These are phyloP conservation scores for Garcia nutans DNA, from an alignment of 345 rosid genomes.

Conservation along the genomic window DNA sequence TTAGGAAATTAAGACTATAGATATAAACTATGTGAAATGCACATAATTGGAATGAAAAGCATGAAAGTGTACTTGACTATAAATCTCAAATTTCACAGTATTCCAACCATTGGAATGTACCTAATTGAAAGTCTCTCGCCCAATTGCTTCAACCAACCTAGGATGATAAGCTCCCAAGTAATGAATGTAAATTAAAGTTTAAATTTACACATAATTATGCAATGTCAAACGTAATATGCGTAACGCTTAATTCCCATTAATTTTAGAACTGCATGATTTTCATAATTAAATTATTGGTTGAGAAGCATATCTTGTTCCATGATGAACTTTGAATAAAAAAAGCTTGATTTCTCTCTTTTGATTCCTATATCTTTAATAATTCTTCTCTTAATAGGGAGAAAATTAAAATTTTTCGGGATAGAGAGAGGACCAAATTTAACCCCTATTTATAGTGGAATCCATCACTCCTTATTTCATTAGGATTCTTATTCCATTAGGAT, in stretches of 20 bases:
- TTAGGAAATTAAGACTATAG: too few species aligned
- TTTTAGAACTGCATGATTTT: not conserved
- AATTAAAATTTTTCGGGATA: not conserved
- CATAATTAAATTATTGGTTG: not conserved
- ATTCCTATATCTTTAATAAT: not conserved
- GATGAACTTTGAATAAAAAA: not conserved
- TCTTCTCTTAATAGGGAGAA: not conserved
- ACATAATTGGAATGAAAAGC: too few species aligned
- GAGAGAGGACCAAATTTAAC: not conserved
- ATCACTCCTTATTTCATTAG: not conserved
- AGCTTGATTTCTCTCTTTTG: not conserved
- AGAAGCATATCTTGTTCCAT: not conserved
- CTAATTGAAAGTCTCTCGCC: too few species aligned
- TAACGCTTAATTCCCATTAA: not conserved
- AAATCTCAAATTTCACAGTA: too few species aligned
- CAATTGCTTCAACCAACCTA: too few species aligned
- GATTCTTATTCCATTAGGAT: not conserved
- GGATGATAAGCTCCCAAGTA: too few species aligned
- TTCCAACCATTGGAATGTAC: too few species aligned
- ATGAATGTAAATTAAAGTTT: too few species aligned
- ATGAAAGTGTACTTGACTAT: too few species aligned
- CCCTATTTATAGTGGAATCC: too few species aligned
- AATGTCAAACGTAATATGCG: too few species aligned
- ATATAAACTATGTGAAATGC: too few species aligned
- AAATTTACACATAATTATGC: not conserved